phyloP scores from a whole-genome alignment of 1,139 yeast genomes.

The Saccharomyces hybrid region DNA sequence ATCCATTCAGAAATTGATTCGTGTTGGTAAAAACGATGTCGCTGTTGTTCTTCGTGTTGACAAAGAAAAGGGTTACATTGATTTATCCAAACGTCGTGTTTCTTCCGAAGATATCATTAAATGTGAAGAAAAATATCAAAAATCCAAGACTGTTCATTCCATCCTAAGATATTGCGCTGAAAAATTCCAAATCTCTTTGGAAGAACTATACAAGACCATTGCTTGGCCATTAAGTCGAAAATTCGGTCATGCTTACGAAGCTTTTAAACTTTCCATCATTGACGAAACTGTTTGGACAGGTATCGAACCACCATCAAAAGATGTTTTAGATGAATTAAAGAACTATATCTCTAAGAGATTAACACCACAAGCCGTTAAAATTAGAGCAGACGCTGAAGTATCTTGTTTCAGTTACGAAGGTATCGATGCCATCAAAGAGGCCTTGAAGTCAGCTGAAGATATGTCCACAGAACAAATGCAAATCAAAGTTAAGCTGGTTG shows the following conservation, averaged over 20 bases:
- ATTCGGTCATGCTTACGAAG: slow-evolving; percentile 96
- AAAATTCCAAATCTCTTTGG: slow-evolving; percentile 82
- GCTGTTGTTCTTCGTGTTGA: slow-evolving; percentile 98
- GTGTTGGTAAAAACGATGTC: slow-evolving; percentile 97
- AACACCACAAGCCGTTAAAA: slow-evolving; percentile 96
- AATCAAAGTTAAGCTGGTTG: slow-evolving; percentile 89
- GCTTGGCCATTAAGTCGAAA: slow-evolving; percentile 98
- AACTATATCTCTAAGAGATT: slow-evolving; percentile 83
- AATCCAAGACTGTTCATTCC: slow-evolving; percentile 94
- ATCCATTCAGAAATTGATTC: slow-evolving; percentile 91
- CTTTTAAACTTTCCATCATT: slow-evolving; percentile 91
- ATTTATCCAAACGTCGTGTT: slow-evolving; percentile 93
- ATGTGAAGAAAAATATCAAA: slow-evolving; percentile 96
- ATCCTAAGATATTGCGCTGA: slow-evolving; percentile 97
- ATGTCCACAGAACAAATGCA: slow-evolving; percentile 75
- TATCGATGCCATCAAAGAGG: slow-evolving; percentile 89
- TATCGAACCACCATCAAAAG: slow-evolving; percentile 55
- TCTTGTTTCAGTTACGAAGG: slow-evolving; percentile 97
- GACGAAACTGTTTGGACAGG: slow-evolving; percentile 84
- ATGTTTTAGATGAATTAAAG: slow-evolving; percentile 72
- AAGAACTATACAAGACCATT: slow-evolving; percentile 72
- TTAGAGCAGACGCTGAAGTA: slow-evolving; percentile 95
- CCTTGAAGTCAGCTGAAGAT: slow-evolving; percentile 80
- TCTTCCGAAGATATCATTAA: slow-evolving; percentile 95
- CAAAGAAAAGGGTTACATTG: slow-evolving; percentile 96